Evolutionary conservation across 345 rosid genomes (phyloP).

Genomic region (Pistacia vera): DNA sequence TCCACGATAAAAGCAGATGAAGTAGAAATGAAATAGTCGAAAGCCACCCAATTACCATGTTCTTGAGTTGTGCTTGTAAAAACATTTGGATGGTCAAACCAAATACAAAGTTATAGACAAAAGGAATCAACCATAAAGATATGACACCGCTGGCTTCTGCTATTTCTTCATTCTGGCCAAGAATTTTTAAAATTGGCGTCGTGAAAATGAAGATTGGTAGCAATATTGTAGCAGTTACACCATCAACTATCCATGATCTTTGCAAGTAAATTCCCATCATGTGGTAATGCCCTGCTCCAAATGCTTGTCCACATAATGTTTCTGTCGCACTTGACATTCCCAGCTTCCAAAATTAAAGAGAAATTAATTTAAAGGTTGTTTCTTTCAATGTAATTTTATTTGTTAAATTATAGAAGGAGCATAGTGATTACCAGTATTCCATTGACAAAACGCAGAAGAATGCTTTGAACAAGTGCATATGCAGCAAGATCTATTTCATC

Average conservation of each 20-base stretch:
- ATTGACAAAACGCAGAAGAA: constrained; percentile 38
- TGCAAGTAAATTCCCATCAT: constrained; percentile 65
- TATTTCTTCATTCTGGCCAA: constrained; percentile 44
- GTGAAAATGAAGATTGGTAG: constrained; percentile 45
- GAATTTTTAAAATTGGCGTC: constrained; percentile 39
- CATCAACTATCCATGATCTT: constrained; percentile 55
- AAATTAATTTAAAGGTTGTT: not conserved
- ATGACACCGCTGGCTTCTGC: constrained; percentile 43
- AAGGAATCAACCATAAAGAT: constrained; percentile 59
- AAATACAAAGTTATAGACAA: constrained; percentile 37
- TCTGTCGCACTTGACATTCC: constrained; percentile 70
- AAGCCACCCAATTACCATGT: constrained; percentile 46
- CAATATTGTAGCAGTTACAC: constrained; percentile 33
- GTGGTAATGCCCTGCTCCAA: constrained; percentile 60
- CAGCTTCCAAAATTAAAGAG: constrained; percentile 26
- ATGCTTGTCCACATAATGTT: constrained; percentile 66
- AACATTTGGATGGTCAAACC: constrained; percentile 53
- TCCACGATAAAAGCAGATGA: constrained; percentile 44
- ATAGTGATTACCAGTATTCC: constrained; percentile 42
- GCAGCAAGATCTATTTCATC: constrained; percentile 43
- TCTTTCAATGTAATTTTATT: too few species aligned
- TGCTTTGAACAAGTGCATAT: constrained; percentile 50
- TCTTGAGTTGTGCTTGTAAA: constrained; percentile 60
- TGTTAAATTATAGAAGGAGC: too few species aligned
- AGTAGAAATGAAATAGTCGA: constrained; percentile 29